Evolutionary conservation across 306 rosid species (phyloP), one percentile per base, ranked within the genome.

Genomic region (Sophora flavescens): DNA sequence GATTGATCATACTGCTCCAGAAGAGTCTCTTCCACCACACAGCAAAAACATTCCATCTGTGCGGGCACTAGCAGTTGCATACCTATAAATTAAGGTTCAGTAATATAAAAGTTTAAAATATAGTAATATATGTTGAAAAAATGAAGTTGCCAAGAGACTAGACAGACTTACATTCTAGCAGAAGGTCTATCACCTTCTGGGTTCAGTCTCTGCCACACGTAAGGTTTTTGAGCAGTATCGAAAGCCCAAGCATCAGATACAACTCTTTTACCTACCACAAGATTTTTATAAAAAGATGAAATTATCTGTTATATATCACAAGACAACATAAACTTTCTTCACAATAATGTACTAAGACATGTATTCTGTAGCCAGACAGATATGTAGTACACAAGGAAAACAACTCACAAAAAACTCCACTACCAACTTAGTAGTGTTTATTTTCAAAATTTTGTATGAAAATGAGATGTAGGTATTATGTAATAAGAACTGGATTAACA

Each of bases 41-140:
- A 96, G 94, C 84, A 96, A 83, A 88, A 96, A 89, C 99, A 96
- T 96, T 76, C 99, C 99, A 87, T 96, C 99, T 81, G 99, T 88
- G 64, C 99, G 99, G 53, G 98, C 91, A 87, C 99, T 91, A 67
- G 96, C 99, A 66, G 99, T 96, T 22, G 98, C 99, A 44, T 96
- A 96, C 99, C 99, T 96, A 85, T 81, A 87, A 64, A 79, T 86
- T 68, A 82, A 72, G 84, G 81, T 67, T 73, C 50, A 70, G 36
- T 76, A 52, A 63, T 18, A 54, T 38, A 63, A 79, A 51, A 47
- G 22, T 22, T 59, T 70, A 17, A 16, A 53, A 73, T 39, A 41
- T 22, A 70, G 36, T 39, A 11, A 16, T 45, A 28, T 28, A 57
- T 44, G 16, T 45, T 6, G 32, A 68, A 75, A 81, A 33, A 60